Conservation (phyloP, 163 green algal species). For the Coccomyxa subellipsoidea region DNA sequence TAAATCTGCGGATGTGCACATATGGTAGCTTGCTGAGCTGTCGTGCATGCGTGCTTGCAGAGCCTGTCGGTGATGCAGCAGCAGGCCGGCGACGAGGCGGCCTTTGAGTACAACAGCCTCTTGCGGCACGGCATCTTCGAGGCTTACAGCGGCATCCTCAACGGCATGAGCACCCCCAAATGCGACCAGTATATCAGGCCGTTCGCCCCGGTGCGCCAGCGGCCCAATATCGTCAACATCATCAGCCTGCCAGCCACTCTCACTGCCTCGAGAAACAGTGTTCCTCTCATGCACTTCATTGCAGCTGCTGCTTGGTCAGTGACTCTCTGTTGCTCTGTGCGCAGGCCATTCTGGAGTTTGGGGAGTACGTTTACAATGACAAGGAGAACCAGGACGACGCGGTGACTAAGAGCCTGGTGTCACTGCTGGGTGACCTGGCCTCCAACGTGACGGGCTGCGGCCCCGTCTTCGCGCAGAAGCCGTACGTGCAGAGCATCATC, state of each 20-base stretch:
- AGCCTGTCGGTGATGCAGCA: slow-evolving; percentile 63
- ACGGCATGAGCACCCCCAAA: slow-evolving; percentile 63
- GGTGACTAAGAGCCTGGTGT: slow-evolving; percentile 58
- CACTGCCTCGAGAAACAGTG: too few relatives aligned
- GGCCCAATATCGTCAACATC: background rate
- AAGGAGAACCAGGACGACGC: slow-evolving; percentile 43
- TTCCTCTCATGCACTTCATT: background rate
- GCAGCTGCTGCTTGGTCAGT: background rate
- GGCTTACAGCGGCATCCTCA: slow-evolving; percentile 92
- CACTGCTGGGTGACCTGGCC: slow-evolving; percentile 77
- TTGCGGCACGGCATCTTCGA: slow-evolving; percentile 92
- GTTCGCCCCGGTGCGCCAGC: slow-evolving; percentile 27
- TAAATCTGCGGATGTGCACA: background rate
- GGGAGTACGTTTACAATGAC: slow-evolving; percentile 61
- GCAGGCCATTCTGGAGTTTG: slow-evolving; percentile 68
- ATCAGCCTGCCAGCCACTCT: too few relatives aligned
- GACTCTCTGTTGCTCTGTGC: background rate
- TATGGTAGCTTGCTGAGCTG: background rate
- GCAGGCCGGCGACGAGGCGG: slow-evolving; percentile 73
- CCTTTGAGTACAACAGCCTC: slow-evolving; percentile 89
- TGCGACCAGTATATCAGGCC: slow-evolving; percentile 36
- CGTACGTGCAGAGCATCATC: slow-evolving; percentile 39
- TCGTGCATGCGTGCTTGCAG: background rate
- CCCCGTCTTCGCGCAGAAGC: slow-evolving; percentile 41
- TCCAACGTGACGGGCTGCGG: slow-evolving; percentile 27